These are phyloP conservation scores for Tetracentron sinense DNA, from an alignment of 164 flowering plant genomes.

Conservation along the genomic window DNA sequence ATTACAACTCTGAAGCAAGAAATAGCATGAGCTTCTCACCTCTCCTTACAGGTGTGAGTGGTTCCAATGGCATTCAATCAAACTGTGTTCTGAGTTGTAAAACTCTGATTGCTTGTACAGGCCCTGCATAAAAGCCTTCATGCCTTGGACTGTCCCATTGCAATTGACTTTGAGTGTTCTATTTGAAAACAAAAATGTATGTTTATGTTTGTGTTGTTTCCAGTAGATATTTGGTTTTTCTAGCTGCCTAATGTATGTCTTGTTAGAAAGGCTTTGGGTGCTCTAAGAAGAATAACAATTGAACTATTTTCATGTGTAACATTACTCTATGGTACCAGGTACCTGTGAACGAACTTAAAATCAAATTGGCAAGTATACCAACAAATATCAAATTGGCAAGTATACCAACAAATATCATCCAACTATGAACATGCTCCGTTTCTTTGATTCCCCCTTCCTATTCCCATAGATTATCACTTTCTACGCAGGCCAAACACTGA, in stretches of 20 bases:
- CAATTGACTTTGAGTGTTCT: too few relatives aligned
- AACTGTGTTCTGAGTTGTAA: neutral
- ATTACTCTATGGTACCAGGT: neutral
- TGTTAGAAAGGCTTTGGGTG: neutral
- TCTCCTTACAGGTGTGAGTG: conserved; percentile 74
- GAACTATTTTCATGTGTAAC: neutral
- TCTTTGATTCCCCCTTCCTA: neutral
- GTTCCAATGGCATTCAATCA: neutral
- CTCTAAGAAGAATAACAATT: too few relatives aligned
- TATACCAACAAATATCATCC: neutral
- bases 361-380: too few relatives aligned
- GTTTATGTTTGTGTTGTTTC: neutral
- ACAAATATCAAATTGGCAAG: too few relatives aligned
- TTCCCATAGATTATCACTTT: neutral
- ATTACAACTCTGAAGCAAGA: conserved; percentile 84
- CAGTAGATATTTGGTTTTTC: neutral
- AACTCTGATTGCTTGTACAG: neutral
- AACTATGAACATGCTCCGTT: neutral
- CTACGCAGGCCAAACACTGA: neutral
- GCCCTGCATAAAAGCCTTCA: neutral
- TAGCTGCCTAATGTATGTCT: neutral
- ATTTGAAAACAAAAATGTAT: neutral
- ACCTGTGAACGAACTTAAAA: neutral
- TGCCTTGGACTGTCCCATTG: neutral
- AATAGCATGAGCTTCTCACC: conserved; percentile 97